These are phyloP conservation scores for Tetrahymena malaccensis DNA, from an alignment of 73 alveolate genomes.

Conservation along the genomic window DNA sequence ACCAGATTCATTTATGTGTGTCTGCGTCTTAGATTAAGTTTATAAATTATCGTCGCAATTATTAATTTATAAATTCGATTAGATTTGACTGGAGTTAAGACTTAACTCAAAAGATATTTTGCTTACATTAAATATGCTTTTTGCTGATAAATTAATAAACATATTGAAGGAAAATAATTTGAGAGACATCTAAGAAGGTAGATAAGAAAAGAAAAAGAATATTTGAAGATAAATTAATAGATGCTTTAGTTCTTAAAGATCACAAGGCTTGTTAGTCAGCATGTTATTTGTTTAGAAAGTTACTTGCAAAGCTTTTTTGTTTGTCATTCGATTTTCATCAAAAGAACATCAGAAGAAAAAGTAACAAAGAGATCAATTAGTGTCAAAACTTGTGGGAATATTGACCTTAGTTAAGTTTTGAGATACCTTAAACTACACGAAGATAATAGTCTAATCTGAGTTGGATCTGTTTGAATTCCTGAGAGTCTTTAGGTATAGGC, in stretches of 20 bases:
- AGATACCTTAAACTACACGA: neutral
- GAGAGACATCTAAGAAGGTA: neutral
- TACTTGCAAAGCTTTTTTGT: too few species aligned
- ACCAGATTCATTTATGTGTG: neutral
- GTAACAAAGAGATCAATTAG: neutral
- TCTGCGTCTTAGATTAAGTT: too few species aligned
- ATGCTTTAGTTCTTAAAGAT: neutral
- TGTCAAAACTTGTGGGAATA: neutral
- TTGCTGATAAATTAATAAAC: too few species aligned
- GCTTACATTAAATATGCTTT: neutral
- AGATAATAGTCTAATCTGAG: neutral
- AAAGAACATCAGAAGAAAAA: neutral
- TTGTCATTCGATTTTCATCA: neutral
- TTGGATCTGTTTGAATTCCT: neutral
- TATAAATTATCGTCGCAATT: neutral
- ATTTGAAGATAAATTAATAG: too few species aligned
- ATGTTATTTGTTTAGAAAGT: neutral
- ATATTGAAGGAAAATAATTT: neutral
- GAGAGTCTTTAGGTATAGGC: neutral
- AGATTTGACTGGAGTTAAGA: neutral
- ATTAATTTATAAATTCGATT: too few species aligned
- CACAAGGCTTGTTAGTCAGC: too few species aligned
- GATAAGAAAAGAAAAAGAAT: neutral
- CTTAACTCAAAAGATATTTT: neutral
- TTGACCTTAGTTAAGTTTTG: neutral